A percentile compares a stretch with the other conserved stretches of the same genome.
Conservation (phyloP, 2,329 filamentous ascomycete species). For the Fusarium marasasianum region DNA sequence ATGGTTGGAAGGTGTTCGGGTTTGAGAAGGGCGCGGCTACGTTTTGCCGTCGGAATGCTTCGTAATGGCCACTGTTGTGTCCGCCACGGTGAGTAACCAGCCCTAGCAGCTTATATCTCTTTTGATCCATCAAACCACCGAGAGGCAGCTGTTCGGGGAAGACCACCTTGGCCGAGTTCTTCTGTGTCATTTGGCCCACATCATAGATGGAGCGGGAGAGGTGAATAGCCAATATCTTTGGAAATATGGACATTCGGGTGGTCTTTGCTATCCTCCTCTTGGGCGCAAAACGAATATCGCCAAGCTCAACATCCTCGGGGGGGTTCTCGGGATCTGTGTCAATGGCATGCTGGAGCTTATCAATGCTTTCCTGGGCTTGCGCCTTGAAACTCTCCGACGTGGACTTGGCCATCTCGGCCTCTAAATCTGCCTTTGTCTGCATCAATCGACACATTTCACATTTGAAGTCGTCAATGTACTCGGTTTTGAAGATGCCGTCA, state of each 20-base stretch:
- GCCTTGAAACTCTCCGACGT: constrained; percentile 62
- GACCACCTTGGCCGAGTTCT: constrained; percentile 92
- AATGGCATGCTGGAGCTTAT: constrained; percentile 74
- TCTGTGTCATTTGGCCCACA: constrained; percentile 77
- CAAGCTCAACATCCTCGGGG: constrained; percentile 77
- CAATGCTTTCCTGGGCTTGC: constrained; percentile 66
- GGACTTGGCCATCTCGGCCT: constrained; percentile 66
- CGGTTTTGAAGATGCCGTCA: constrained; percentile 92
- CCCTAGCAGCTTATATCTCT: constrained; percentile 84
- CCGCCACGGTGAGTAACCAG: constrained; percentile 95
- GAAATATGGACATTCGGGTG: constrained; percentile 86
- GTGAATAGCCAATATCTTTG: constrained; percentile 90
- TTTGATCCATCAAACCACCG: constrained; percentile 80
- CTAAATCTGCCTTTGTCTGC: constrained; percentile 75
- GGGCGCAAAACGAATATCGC: constrained; percentile 77
- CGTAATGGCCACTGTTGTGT: constrained; percentile 96
- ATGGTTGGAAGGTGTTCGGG: constrained; percentile 78
- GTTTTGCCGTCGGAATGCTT: constrained; percentile 91
- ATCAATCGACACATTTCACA: constrained; percentile 92
- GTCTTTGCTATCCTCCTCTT: constrained; percentile 87
- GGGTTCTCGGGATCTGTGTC: constrained; percentile 83
- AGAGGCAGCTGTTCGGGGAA: constrained; percentile 90
- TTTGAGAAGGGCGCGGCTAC: constrained; percentile 83
- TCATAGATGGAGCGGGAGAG: constrained; percentile 94
- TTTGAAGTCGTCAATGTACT: constrained; percentile 96